These are phyloP conservation scores for Neospermospora avenae DNA, from an alignment of 2,329 filamentous ascomycete genomes.

Conservation along the genomic window DNA sequence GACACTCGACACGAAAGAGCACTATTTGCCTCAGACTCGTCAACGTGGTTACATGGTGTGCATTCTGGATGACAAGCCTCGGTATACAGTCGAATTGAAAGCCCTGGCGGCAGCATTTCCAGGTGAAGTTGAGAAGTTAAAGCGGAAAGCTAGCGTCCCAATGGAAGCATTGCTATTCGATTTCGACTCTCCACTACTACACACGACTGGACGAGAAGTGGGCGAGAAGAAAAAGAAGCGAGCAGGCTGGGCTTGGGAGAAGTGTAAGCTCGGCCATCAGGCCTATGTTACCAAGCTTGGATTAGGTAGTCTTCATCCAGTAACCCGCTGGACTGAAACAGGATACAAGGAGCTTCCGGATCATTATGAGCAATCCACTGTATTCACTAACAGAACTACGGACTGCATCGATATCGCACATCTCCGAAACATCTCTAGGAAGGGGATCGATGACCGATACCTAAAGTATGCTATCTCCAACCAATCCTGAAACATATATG, in stretches of 20 bases:
- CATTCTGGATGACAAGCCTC: not conserved
- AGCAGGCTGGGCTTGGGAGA: slow-evolving; percentile 44
- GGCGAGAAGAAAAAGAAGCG: slow-evolving; percentile 30
- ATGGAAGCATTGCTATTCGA: slow-evolving; percentile 57
- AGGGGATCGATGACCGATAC: slow-evolving; percentile 54
- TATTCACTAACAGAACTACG: slow-evolving; percentile 55
- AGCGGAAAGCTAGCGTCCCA: slow-evolving; percentile 58
- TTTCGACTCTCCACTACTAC: slow-evolving; percentile 50
- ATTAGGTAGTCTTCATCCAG: slow-evolving; percentile 53
- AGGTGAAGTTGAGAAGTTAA: slow-evolving; percentile 16
- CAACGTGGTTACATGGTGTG: slow-evolving; percentile 55
- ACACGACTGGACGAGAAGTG: slow-evolving; percentile 33
- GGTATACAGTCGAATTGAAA: not conserved
- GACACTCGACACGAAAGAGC: slow-evolving; percentile 65
- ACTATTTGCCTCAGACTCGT: slow-evolving; percentile 70
- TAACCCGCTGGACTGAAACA: slow-evolving; percentile 58
- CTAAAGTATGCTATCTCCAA: slow-evolving; percentile 45
- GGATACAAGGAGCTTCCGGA: slow-evolving; percentile 53
- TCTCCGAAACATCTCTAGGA: slow-evolving; percentile 44
- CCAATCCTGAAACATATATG: not conserved
- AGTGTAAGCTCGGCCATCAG: slow-evolving; percentile 58
- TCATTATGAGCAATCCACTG: slow-evolving; percentile 47
- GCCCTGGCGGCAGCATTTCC: not conserved
- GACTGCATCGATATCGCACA: slow-evolving; percentile 65
- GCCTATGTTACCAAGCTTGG: slow-evolving; percentile 46